A percentile compares a stretch with the other conserved stretches of the same genome.
Conservation (phyloP, 805 yeast genomes). For the Pichia kluyveri region DNA sequence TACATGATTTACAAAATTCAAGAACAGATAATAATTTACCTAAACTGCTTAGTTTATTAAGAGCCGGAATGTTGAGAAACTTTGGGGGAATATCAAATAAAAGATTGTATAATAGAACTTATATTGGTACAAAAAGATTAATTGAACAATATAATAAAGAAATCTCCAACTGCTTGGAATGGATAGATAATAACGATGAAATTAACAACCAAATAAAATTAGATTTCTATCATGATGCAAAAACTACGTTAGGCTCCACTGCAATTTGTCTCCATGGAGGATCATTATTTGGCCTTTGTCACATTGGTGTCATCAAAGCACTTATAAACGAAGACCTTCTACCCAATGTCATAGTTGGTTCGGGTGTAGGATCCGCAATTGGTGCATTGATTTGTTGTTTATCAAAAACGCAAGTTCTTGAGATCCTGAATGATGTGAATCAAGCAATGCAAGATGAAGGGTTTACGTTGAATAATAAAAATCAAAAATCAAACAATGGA, state of each 20-base stretch:
- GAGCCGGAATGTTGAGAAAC: constrained; percentile 81
- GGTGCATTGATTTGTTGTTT: constrained; percentile 78
- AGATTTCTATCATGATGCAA: constrained; percentile 77
- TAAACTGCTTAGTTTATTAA: constrained; percentile 51
- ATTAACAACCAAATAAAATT: constrained; percentile 43
- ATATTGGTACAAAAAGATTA: constrained; percentile 79
- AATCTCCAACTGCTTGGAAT: constrained; percentile 53
- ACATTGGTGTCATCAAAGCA: constrained; percentile 84
- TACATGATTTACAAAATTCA: constrained; percentile 53
- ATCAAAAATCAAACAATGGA: constrained; percentile 32
- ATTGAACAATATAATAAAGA: constrained; percentile 83
- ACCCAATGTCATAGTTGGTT: constrained; percentile 83
- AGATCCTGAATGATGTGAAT: constrained; percentile 33
- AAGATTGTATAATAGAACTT: constrained; percentile 68
- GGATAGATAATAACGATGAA: constrained; percentile 17
- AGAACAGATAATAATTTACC: constrained; percentile 49
- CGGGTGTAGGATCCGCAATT: constrained; percentile 89
- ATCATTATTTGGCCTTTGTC: constrained; percentile 87
- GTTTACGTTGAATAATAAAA: constrained; percentile 29
- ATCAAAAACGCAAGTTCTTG: constrained; percentile 52
- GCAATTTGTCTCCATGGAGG: constrained; percentile 93
- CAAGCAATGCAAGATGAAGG: constrained; percentile 24
- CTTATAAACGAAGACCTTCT: constrained; percentile 64
- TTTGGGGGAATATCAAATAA: constrained; percentile 86
- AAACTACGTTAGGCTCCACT: constrained; percentile 83